A percentile compares a stretch with the other conserved stretches of the same genome.
Evolutionary conservation across 495 filamentous ascomycete species (phyloP).

Genomic region (Physcia stellaris): DNA sequence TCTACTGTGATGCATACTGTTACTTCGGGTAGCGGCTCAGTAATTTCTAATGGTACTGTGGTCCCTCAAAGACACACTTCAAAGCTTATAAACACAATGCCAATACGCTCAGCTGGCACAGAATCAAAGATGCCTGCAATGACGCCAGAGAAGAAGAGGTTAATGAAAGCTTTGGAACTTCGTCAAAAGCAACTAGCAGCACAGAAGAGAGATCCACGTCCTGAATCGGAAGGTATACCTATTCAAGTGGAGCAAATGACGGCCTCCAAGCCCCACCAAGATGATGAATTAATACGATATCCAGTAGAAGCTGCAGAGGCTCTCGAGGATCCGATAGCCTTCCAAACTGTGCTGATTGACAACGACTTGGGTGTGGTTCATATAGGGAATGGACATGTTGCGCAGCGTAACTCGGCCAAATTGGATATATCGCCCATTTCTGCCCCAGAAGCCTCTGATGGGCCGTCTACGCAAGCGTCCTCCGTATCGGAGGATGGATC

Average conservation of each 20-base stretch:
- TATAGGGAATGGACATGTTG: background rate
- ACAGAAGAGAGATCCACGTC: conserved; percentile 15
- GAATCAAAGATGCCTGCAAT: conserved; percentile 43
- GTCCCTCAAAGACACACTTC: conserved; percentile 37
- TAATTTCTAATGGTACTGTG: conserved; percentile 27
- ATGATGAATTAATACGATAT: background rate
- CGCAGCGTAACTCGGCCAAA: conserved; percentile 1
- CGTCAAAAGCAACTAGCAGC: conserved; percentile 57
- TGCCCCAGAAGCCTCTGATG: conserved; percentile 10
- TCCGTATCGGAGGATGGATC: conserved; percentile 15
- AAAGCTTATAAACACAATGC: too few relatives aligned
- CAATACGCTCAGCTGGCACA: too few relatives aligned
- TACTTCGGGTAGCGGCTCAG: conserved; percentile 16
- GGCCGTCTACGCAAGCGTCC: conserved; percentile 15
- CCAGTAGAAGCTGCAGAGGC: background rate
- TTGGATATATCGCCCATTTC: conserved; percentile 15
- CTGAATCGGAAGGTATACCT: conserved; percentile 1
- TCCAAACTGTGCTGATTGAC: conserved; percentile 7
- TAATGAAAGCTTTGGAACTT: conserved; percentile 89
- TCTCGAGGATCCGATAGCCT: background rate
- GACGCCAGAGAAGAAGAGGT: conserved; percentile 76
- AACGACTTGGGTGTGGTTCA: conserved; percentile 4
- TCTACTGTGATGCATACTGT: conserved; percentile 18
- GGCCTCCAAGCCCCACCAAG: conserved; percentile 3
- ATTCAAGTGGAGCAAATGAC: too few relatives aligned